Base-by-base conservation (phyloP, 129 eudicot genomes). In the Arctium minus region DNA sequence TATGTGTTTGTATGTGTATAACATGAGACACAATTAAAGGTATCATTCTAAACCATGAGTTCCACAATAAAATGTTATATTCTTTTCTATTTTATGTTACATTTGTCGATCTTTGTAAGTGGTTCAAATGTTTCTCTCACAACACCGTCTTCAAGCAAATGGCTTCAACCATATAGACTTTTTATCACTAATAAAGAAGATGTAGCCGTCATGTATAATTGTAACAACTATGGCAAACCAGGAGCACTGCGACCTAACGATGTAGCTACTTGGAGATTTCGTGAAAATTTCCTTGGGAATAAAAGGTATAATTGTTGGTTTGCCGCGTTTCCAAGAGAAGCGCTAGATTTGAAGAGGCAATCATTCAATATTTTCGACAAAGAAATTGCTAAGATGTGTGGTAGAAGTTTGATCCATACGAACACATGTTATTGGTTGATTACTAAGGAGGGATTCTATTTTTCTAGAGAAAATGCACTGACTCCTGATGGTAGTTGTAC, bases 381-480 rank as follows among this genome's bases (percentile, higher is more conserved):
- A 8, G 33, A 15, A 12, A 30, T 56, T 38, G 40, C 13, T 5
- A 73, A 73, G 35, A 70, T 71, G 83, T 80, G 77, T 70, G 77
- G 70, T 11, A 0, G 35, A 22, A 35, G 50, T 80, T 6, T 56
- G 73, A 37, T 38, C 50, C 17, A 38, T 7, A 73, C 30, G 79
- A 56, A 56, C 15, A 56, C 18, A 62, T 81, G 84, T 72, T 81
- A 60, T 37, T 81, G 79, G 84, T 22, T 37, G 72, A 35, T 81
- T 81, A 27, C 60, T 5, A 3, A 53, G 35, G 22, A 32, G 7
- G 79, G 74, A 8, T 39, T 39, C 30, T 81, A 36, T 56, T 81
- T 81, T 38, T 56, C 73, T 37, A 73, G 38, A 8, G 42, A 17
- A 6, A 73, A 73, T 37, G 32, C 27, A 53, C 36, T 40, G 9